A percentile compares a stretch with the other conserved stretches of the same genome.
These are phyloP conservation scores for Gyrodon lividus DNA, from an alignment of 768 basidiomycete genomes.

Conservation along the genomic window DNA sequence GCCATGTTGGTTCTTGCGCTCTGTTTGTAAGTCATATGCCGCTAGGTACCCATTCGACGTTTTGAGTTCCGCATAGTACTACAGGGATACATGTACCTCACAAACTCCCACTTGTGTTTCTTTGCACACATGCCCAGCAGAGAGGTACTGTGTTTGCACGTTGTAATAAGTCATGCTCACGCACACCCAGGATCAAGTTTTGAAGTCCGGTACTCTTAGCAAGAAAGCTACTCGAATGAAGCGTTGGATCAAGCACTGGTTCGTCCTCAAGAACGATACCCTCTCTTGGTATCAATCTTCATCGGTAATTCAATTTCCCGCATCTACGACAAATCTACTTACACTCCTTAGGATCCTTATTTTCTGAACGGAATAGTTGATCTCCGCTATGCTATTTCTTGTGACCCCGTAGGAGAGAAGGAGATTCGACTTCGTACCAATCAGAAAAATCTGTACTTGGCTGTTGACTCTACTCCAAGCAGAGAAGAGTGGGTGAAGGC, in stretches of 20 bases:
- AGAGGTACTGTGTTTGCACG: slow-evolving; percentile 54
- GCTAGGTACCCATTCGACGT: neutral
- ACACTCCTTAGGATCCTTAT: slow-evolving; percentile 77
- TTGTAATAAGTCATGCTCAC: slow-evolving; percentile 9
- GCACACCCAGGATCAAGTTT: slow-evolving; percentile 70
- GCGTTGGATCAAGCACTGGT: slow-evolving; percentile 95
- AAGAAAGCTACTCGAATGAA: slow-evolving; percentile 90
- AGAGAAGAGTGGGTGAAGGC: slow-evolving; percentile 96
- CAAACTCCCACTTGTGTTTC: slow-evolving; percentile 91
- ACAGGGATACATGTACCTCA: slow-evolving; percentile 97
- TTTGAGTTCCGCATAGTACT: slow-evolving; percentile 54
- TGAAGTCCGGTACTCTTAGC: slow-evolving; percentile 88
- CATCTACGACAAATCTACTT: slow-evolving; percentile 6
- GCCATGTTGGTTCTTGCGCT: slow-evolving; percentile 91
- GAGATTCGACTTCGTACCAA: slow-evolving; percentile 84
- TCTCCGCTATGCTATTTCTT: slow-evolving; percentile 87
- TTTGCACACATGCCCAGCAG: slow-evolving; percentile 91
- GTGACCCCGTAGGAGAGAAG: slow-evolving; percentile 75
- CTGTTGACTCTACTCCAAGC: slow-evolving; percentile 78
- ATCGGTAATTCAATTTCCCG: slow-evolving; percentile 51
- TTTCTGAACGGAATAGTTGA: slow-evolving; percentile 97
- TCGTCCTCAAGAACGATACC: slow-evolving; percentile 92
- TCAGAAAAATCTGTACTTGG: slow-evolving; percentile 68
- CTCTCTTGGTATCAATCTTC: slow-evolving; percentile 97
- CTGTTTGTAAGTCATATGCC: slow-evolving; percentile 64